Conservation (phyloP, 106 monocot species). For the Acorus gramineus region DNA sequence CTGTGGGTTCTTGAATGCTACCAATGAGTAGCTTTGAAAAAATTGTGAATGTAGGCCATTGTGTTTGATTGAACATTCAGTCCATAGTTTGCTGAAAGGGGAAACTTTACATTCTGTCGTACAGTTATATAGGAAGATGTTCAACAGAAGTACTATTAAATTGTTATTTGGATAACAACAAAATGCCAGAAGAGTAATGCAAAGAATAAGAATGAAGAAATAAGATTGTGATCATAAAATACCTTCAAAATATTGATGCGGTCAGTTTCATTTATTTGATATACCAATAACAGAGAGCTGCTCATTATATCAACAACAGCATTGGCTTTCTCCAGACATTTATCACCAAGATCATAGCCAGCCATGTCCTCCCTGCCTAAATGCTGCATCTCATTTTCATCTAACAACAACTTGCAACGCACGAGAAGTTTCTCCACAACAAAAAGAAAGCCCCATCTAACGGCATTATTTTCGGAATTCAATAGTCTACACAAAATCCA, state of each 20-base stretch:
- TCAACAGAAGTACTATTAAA: too few species aligned
- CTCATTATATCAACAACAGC: constrained; percentile 87
- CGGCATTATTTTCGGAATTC: constrained; percentile 78
- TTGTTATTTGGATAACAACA: too few species aligned
- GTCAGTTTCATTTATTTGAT: constrained; percentile 85
- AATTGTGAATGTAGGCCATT: too few species aligned
- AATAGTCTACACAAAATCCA: constrained; percentile 72
- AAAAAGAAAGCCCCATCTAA: constrained; percentile 93
- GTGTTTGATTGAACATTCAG: too few species aligned
- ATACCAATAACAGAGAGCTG: constrained; percentile 51
- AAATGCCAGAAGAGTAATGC: too few species aligned
- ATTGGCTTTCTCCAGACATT: constrained; percentile 61
- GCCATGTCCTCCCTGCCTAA: constrained; percentile 12
- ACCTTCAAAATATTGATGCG: constrained; percentile 96
- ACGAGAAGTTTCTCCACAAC: constrained; percentile 90
- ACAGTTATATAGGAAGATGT: too few species aligned
- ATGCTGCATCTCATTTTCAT: constrained; percentile 54
- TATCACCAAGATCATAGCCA: constrained; percentile 15
- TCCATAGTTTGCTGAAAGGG: too few species aligned
- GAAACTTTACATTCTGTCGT: too few species aligned
- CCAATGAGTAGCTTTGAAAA: too few species aligned
- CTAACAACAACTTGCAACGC: constrained; percentile 84
- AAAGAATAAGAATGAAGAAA: too few species aligned
- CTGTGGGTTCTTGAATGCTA: too few species aligned
- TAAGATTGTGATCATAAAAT: neutral